phyloP scores from a whole-genome alignment of 441 rosid genomes.

The Arabidopsis lyrata region DNA sequence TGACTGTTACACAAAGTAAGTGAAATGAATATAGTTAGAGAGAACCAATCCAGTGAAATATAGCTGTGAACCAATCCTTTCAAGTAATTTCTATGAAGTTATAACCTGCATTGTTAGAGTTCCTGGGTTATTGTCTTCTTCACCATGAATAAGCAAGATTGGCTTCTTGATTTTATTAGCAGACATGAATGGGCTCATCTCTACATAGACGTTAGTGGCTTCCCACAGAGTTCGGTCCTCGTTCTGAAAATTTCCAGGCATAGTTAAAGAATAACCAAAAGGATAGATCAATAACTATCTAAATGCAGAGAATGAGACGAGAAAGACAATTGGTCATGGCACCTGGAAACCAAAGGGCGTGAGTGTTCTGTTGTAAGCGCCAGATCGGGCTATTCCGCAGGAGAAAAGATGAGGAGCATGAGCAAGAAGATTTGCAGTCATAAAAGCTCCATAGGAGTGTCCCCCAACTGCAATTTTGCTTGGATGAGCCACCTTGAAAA shows the following conservation, averaged over 20 bases:
- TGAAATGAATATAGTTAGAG: conserved; percentile 35
- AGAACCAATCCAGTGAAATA: conserved; percentile 3
- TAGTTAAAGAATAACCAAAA: neutral
- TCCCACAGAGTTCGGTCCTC: conserved; percentile 99
- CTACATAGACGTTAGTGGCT: conserved; percentile 79
- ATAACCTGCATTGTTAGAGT: conserved; percentile 96
- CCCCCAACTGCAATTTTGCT: conserved; percentile 93
- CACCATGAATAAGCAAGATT: conserved; percentile 94
- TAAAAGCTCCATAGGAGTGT: conserved; percentile 98
- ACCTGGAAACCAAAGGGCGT: conserved; percentile 99
- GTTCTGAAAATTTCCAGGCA: conserved; percentile 53
- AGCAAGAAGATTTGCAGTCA: conserved; percentile 96
- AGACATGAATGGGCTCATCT: conserved; percentile 97
- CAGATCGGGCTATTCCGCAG: conserved; percentile 96
- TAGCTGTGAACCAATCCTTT: neutral
- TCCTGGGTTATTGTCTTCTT: conserved; percentile 97
- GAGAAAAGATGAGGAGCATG: conserved; percentile 97
- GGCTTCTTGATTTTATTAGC: conserved; percentile 96
- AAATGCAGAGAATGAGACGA: conserved; percentile 13
- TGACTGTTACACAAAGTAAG: conserved; percentile 59
- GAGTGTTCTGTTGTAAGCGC: conserved; percentile 98
- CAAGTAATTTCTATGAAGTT: neutral
- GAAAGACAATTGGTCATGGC: conserved; percentile 11
- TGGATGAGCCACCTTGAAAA: conserved; percentile 84
- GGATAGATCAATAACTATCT: conserved; percentile 21